phyloP scores from a whole-genome alignment of 371 early-diverging fungal genomes.

The Cokeromyces recurvatus region DNA sequence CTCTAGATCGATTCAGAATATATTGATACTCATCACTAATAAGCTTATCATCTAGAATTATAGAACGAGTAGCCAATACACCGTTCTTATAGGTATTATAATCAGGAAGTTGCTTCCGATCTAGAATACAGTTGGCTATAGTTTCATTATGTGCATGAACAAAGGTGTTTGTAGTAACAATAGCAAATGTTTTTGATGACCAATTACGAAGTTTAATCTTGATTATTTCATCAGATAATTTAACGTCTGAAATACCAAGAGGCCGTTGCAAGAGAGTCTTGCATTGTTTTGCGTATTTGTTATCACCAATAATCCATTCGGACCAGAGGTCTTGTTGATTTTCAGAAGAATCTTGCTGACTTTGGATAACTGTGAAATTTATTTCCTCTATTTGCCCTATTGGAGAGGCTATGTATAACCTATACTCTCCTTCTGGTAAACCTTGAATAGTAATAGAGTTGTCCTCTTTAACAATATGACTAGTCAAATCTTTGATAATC shows the following conservation, averaged over 20 bases:
- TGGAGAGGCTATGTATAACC: slow-evolving; percentile 4
- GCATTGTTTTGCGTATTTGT: slow-evolving; percentile 3
- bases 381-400: background rate
- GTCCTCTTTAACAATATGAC: background rate
- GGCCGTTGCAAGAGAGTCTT: slow-evolving; percentile 1
- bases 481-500: background rate
- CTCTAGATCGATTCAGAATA: slow-evolving; percentile 43
- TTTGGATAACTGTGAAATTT: slow-evolving; percentile 4
- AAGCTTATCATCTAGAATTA: slow-evolving; percentile 33
- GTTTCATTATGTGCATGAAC: slow-evolving; percentile 8
- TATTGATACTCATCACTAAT: slow-evolving; percentile 58
- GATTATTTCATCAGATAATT: slow-evolving; percentile 9
- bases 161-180: slow-evolving; percentile 28
- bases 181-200: slow-evolving; percentile 15
- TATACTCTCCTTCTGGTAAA: slow-evolving; percentile 29
- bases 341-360: background rate
- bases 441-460: slow-evolving; percentile 16
- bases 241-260: slow-evolving; percentile 4
- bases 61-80: slow-evolving; percentile 1
- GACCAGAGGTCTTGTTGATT: slow-evolving; percentile 11
- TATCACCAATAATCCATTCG: slow-evolving; percentile 12
- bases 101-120: background rate
- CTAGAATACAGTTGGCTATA: background rate
- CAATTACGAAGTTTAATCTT: slow-evolving; percentile 8
- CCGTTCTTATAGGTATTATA: background rate